Percentiles rank a stretch among this genome's conserved stretches.
These are phyloP conservation scores for Apostasia ramifera DNA, from an alignment of 106 monocot genomes.

Conservation along the genomic window DNA sequence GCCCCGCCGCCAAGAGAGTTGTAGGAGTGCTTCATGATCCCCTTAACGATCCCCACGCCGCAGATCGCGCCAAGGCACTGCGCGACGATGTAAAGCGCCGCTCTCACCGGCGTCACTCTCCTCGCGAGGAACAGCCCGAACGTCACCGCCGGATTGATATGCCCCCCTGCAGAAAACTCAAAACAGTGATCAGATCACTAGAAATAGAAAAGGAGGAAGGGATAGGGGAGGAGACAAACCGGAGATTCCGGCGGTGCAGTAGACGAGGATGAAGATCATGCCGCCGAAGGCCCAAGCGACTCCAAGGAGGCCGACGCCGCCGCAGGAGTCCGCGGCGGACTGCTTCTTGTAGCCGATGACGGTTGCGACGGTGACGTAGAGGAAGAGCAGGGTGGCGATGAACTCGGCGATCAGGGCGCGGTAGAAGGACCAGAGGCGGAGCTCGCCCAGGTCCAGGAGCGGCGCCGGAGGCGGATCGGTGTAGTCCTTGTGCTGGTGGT, in stretches of 20 bases:
- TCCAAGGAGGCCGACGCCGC: conserved; percentile 45
- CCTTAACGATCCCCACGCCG: conserved; percentile 23
- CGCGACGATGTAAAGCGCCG: conserved; percentile 19
- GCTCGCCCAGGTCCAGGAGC: conserved; percentile 25
- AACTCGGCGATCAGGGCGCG: conserved; percentile 45
- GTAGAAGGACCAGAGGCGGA: conserved; percentile 42
- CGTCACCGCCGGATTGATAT: conserved; percentile 31
- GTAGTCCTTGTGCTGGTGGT: conserved; percentile 28
- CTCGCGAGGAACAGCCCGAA: conserved; percentile 24
- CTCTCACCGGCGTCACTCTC: conserved; percentile 17
- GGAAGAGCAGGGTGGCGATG: conserved; percentile 41
- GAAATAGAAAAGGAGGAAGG: not conserved
- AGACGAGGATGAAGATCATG: conserved; percentile 64
- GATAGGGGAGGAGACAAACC: conserved; percentile 9
- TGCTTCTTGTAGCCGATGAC: conserved; percentile 43
- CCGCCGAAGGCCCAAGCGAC: conserved; percentile 70
- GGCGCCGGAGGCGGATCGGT: conserved; percentile 43
- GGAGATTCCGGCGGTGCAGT: conserved; percentile 77
- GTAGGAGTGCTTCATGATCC: conserved; percentile 10
- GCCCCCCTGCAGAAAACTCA: conserved; percentile 5
- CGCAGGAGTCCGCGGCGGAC: conserved; percentile 23
- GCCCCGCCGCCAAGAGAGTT: conserved; percentile 14
- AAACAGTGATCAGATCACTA: not conserved
- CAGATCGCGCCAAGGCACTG: conserved; percentile 27
- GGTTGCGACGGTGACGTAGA: conserved; percentile 37